These are phyloP conservation scores for Penicillium frequentans DNA, from an alignment of 2,329 filamentous ascomycete species.

Conservation along the genomic window DNA sequence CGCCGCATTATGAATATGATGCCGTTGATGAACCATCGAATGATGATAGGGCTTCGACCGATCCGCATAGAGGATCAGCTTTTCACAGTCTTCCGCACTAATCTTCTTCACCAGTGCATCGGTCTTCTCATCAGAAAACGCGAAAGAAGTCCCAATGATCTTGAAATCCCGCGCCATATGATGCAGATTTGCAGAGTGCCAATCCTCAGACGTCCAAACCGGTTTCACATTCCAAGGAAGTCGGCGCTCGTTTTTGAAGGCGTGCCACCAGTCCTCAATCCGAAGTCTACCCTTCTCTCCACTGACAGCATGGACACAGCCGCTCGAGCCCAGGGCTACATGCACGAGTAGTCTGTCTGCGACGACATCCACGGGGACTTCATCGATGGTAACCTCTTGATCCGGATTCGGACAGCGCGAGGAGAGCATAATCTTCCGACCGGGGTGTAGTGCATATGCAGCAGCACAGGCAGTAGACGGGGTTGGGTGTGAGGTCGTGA, in stretches of 20 bases:
- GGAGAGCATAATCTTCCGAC: conserved; percentile 16
- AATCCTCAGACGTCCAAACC: conserved; percentile 16
- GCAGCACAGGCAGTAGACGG: conserved; percentile 20
- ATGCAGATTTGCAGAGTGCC: conserved; percentile 21
- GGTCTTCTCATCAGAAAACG: conserved; percentile 17
- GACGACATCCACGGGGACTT: conserved; percentile 27
- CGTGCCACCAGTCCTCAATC: conserved; percentile 22
- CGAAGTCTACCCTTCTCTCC: conserved; percentile 17
- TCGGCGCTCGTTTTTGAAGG: conserved; percentile 20
- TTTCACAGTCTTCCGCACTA: not conserved
- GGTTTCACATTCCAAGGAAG: conserved; percentile 20
- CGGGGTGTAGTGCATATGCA: conserved; percentile 20
- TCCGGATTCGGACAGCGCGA: conserved; percentile 18
- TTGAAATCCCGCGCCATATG: conserved; percentile 19
- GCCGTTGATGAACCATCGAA: conserved; percentile 14
- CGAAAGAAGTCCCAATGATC: conserved; percentile 24
- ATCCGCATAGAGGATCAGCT: conserved; percentile 19
- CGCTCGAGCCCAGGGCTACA: conserved; percentile 15
- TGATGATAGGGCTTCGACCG: conserved; percentile 18
- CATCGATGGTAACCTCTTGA: conserved; percentile 21
- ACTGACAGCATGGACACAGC: conserved; percentile 23
- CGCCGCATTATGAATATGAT: conserved; percentile 20
- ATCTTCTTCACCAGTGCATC: conserved; percentile 10
- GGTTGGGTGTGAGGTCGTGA: conserved; percentile 15
- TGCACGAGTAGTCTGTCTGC: conserved; percentile 22